Evolutionary conservation across 1,139 yeast species (phyloP).

Genomic region (Scheffersomyces insectosa): DNA sequence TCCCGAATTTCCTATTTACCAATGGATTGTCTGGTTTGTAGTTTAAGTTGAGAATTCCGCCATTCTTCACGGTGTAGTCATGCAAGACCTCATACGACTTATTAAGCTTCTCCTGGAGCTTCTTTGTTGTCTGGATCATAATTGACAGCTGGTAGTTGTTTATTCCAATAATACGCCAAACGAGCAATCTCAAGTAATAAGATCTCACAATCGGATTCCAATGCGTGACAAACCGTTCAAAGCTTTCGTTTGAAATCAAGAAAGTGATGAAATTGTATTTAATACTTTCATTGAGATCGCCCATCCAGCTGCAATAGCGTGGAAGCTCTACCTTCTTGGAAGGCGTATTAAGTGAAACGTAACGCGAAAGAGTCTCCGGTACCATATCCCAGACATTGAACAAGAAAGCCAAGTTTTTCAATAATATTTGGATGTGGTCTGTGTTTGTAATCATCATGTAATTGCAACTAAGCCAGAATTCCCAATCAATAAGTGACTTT

Average conservation of each 20-base stretch:
- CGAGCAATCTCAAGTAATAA: conserved; percentile 62
- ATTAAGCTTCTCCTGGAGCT: conserved; percentile 30
- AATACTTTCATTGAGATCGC: conserved; percentile 36
- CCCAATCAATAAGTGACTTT: conserved; percentile 56
- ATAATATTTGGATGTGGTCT: conserved; percentile 61
- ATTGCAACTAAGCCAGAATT: conserved; percentile 69
- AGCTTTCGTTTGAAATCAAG: conserved; percentile 50
- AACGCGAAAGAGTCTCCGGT: conserved; percentile 38
- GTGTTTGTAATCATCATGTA: conserved; percentile 58
- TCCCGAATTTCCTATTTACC: conserved; percentile 50
- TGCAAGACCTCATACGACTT: conserved; percentile 23
- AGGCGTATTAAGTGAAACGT: conserved; percentile 1
- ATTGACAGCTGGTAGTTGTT: conserved; percentile 41
- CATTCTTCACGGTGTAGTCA: conserved; percentile 10
- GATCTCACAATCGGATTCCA: conserved; percentile 79
- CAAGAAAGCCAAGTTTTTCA: conserved; percentile 63
- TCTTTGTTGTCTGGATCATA: conserved; percentile 32
- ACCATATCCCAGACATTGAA: conserved; percentile 75
- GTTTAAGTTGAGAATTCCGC: conserved; percentile 12
- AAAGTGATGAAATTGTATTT: conserved; percentile 53
- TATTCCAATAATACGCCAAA: conserved; percentile 66
- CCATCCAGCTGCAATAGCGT: conserved; percentile 30
- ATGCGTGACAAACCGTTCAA: conserved; percentile 65
- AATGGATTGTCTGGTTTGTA: conserved; percentile 53
- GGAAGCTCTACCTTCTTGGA: conserved; percentile 3